phyloP scores from a whole-genome alignment of 768 basidiomycete genomes.

The Royoungia palumana region DNA sequence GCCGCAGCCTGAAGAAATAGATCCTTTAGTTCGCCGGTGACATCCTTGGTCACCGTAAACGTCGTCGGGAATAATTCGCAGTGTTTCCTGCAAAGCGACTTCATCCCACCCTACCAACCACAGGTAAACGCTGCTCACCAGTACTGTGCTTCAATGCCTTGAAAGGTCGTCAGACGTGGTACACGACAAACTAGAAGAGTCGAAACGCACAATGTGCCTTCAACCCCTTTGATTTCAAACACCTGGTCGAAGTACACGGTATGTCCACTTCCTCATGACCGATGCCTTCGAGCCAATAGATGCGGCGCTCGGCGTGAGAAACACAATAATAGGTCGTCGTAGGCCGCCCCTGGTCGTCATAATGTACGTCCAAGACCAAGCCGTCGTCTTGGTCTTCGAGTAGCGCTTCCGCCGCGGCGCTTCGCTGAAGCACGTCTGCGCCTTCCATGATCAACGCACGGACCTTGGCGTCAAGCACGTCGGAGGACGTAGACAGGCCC shows the following conservation, averaged over 20 bases:
- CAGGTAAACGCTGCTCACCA: constrained; percentile 17
- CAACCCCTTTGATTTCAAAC: constrained; percentile 4
- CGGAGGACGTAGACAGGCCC: constrained; percentile 13
- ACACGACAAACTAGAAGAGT: background rate
- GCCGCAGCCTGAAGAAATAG: constrained; percentile 28
- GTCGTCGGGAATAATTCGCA: constrained; percentile 31
- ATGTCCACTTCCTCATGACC: constrained; percentile 19
- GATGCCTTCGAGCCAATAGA: constrained; percentile 30
- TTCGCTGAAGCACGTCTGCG: constrained; percentile 4
- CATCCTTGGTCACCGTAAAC: constrained; percentile 16
- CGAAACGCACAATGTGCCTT: constrained; percentile 23
- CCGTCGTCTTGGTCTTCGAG: constrained; percentile 11
- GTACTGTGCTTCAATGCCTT: constrained; percentile 29
- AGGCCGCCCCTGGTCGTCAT: background rate
- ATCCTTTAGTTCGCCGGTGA: constrained; percentile 19
- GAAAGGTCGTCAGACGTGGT: background rate
- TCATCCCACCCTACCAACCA: background rate
- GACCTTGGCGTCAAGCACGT: constrained; percentile 4
- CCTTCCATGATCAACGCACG: constrained; percentile 13
- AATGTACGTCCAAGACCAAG: constrained; percentile 17
- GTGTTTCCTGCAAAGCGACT: constrained; percentile 20
- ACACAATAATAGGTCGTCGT: constrained; percentile 25
- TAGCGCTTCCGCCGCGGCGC: constrained; percentile 1
- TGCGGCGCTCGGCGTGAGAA: constrained; percentile 25
- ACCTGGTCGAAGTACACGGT: constrained; percentile 23